phyloP scores from a whole-genome alignment of 2,329 filamentous ascomycete genomes.

The Penicillium sp. region DNA sequence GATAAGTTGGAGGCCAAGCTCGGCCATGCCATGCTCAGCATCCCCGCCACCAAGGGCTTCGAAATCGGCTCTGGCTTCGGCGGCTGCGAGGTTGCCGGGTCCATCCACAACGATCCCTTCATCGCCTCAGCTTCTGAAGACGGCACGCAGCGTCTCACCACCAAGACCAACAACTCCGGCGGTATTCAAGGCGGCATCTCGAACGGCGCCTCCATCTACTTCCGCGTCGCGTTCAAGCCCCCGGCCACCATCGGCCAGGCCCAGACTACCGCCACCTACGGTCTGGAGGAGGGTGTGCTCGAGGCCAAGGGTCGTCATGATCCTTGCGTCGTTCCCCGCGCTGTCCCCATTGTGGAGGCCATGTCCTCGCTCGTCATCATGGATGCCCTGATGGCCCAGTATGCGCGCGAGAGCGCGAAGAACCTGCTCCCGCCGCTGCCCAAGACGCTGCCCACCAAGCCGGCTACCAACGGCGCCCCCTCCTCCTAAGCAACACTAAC shows the following conservation, averaged over 20 bases:
- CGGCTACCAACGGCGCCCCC: too few species aligned
- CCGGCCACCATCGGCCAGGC: conserved; percentile 88
- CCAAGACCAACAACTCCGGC: conserved; percentile 91
- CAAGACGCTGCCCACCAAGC: conserved; percentile 36
- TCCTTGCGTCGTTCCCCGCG: conserved; percentile 84
- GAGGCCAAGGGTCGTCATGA: conserved; percentile 94
- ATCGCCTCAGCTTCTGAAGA: conserved; percentile 50
- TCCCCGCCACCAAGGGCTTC: conserved; percentile 93
- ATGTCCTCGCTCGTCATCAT: conserved; percentile 88
- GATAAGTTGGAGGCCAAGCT: conserved; percentile 92
- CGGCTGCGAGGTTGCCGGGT: conserved; percentile 81
- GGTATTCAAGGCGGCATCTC: conserved; percentile 94
- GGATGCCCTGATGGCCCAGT: conserved; percentile 81
- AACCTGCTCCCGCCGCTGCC: conserved; percentile 46
- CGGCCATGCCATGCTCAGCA: conserved; percentile 90
- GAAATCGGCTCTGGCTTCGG: conserved; percentile 92
- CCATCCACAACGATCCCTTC: conserved; percentile 89
- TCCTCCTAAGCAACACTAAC: conserved; percentile 18
- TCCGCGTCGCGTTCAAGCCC: conserved; percentile 92
- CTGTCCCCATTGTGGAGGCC: conserved; percentile 69
- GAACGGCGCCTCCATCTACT: conserved; percentile 91
- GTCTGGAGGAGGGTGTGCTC: conserved; percentile 70
- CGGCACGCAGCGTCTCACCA: conserved; percentile 62
- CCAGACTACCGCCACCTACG: conserved; percentile 79
- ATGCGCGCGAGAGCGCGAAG: conserved; percentile 56